phyloP scores from a whole-genome alignment of 2,329 filamentous ascomycete species.

The Truncatella angustata region DNA sequence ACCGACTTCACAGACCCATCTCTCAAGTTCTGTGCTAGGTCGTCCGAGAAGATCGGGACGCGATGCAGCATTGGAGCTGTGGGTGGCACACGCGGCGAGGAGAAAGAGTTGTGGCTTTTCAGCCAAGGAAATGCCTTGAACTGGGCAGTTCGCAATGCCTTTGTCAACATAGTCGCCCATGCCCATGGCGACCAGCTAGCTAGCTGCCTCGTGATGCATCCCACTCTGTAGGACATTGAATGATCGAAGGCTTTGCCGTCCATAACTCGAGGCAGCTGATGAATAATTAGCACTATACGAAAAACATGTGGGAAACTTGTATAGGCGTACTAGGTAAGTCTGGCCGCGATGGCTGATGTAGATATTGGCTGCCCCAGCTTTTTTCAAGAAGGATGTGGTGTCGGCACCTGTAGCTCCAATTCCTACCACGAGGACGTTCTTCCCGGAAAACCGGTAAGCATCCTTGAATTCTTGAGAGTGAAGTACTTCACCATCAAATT shows the following conservation, averaged over 20 bases:
- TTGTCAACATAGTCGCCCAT: not conserved
- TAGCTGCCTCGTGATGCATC: not conserved
- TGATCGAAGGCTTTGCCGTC: slow-evolving; percentile 6
- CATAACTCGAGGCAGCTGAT: not conserved
- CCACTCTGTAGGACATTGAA: not conserved
- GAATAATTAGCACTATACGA: not conserved
- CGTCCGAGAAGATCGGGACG: slow-evolving; percentile 5
- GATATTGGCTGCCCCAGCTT: not conserved
- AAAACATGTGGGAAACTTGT: too few relatives aligned
- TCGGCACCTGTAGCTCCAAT: slow-evolving; percentile 3
- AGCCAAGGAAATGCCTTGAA: slow-evolving; percentile 1
- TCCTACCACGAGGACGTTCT: not conserved
- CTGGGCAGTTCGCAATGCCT: not conserved
- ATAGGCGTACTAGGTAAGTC: not conserved
- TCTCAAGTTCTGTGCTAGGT: not conserved
- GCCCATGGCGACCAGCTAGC: not conserved
- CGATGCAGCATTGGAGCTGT: not conserved
- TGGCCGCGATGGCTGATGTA: slow-evolving; percentile 4
- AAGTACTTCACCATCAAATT: not conserved
- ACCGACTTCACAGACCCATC: not conserved
- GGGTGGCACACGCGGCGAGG: not conserved
- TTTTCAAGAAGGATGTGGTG: slow-evolving; percentile 1
- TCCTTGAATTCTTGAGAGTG: slow-evolving; percentile 2
- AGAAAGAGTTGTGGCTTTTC: not conserved
- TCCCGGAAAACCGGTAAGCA: not conserved